Evolutionary conservation across 495 filamentous ascomycete genomes (phyloP).

Genomic region (Aspergillus avenaceus): DNA sequence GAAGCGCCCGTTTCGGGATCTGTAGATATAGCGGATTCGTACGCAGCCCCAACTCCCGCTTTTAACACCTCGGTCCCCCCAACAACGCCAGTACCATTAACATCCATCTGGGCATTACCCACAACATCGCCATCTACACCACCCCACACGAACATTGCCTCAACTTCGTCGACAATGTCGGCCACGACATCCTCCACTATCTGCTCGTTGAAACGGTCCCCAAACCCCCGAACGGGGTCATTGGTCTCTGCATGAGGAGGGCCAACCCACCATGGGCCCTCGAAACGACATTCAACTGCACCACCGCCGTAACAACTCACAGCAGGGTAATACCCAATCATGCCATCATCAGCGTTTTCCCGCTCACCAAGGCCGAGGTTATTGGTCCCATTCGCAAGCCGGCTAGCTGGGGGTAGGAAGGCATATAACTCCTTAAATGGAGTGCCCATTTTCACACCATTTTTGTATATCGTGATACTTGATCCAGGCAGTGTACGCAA

Average conservation of each 20-base stretch:
- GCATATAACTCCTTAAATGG: constrained; percentile 85
- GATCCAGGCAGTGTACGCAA: constrained; percentile 83
- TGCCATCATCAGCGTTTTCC: constrained; percentile 83
- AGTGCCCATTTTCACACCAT: constrained; percentile 79
- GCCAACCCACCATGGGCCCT: constrained; percentile 83
- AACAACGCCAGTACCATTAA: constrained; percentile 25
- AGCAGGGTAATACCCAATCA: constrained; percentile 92
- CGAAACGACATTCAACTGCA: constrained; percentile 87
- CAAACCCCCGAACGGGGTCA: constrained; percentile 52
- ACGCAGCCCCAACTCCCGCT: constrained; percentile 33
- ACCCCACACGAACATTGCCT: constrained; percentile 50
- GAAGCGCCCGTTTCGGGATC: neutral
- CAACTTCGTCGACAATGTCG: constrained; percentile 88
- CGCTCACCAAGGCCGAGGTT: constrained; percentile 75
- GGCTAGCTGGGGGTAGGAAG: constrained; percentile 88
- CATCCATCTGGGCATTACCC: constrained; percentile 26
- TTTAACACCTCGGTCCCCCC: constrained; percentile 35
- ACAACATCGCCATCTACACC: constrained; percentile 39
- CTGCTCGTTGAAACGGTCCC: constrained; percentile 86
- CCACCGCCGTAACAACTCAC: constrained; percentile 89
- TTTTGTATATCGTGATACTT: constrained; percentile 85
- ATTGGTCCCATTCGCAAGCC: constrained; percentile 47
- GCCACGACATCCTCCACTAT: constrained; percentile 92
- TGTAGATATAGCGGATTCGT: constrained; percentile 24
- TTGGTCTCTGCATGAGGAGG: constrained; percentile 48